A percentile compares a stretch with the other conserved stretches of the same genome.
phyloP scores from a whole-genome alignment of 495 filamentous ascomycete genomes.

The Aspergillus wentii region DNA sequence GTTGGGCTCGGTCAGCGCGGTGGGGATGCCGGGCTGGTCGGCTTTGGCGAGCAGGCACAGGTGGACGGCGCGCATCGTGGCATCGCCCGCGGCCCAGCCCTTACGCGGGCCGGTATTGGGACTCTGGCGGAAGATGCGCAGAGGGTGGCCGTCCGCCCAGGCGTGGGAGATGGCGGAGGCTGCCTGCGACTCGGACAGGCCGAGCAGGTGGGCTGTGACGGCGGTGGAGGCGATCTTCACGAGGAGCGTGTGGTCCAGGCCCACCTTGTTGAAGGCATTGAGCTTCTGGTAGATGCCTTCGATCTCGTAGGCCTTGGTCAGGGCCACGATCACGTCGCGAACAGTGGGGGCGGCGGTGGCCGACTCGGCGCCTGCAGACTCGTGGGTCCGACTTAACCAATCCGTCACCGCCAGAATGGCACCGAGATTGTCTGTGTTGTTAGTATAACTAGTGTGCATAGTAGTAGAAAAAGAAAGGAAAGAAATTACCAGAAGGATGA shows the following conservation, averaged over 20 bases:
- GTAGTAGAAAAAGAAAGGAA: too few relatives aligned
- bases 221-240: constrained; percentile 41
- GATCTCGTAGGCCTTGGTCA: constrained; percentile 46
- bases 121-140: constrained; percentile 26
- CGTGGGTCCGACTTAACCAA: constrained; percentile 30
- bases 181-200: constrained; percentile 23
- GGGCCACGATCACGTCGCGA: constrained; percentile 13
- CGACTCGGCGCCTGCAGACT: too few relatives aligned
- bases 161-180: constrained; percentile 32
- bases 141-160: constrained; percentile 35
- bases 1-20: constrained; percentile 21
- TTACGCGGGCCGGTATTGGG: constrained; percentile 37
- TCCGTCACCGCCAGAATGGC: constrained; percentile 37
- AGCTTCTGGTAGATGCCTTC: constrained; percentile 36
- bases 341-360: constrained; percentile 4
- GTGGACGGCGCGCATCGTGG: constrained; percentile 39
- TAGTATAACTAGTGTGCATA: too few relatives aligned
- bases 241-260: constrained; percentile 42
- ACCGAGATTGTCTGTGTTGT: too few relatives aligned
- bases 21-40: constrained; percentile 32
- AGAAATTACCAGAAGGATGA: too few relatives aligned
- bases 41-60: constrained; percentile 23
- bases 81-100: constrained; percentile 45
- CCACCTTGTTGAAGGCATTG: constrained; percentile 35
- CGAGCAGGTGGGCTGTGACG: constrained; percentile 32